Conservation (phyloP, 306 rosid species). For the Acacia confusa region DNA sequence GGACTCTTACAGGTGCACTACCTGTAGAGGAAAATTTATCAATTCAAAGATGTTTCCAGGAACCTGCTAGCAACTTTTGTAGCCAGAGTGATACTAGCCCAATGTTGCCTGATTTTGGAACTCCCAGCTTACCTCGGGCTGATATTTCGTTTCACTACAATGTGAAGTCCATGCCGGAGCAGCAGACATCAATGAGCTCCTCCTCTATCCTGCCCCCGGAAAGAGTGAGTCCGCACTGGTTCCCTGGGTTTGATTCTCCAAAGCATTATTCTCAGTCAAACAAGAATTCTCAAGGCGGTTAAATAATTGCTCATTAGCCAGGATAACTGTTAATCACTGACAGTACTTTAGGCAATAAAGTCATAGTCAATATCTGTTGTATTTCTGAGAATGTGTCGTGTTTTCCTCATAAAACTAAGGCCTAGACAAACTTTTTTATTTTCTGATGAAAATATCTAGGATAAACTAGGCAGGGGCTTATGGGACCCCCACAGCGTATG, state of each 20-base stretch:
- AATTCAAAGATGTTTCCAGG: slow-evolving; percentile 52
- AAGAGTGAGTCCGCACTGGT: slow-evolving; percentile 41
- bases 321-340: slow-evolving; percentile 19
- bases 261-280: slow-evolving; percentile 47
- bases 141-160: slow-evolving; percentile 59
- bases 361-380: slow-evolving; percentile 17
- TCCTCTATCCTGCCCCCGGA: slow-evolving; percentile 41
- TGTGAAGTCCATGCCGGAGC: slow-evolving; percentile 47
- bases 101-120: slow-evolving; percentile 61
- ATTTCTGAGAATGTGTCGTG: slow-evolving; percentile 28
- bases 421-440: not conserved
- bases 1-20: slow-evolving; percentile 88
- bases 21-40: slow-evolving; percentile 68
- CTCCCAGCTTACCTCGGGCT: slow-evolving; percentile 53
- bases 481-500: slow-evolving; percentile 13
- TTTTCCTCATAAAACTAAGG: slow-evolving; percentile 29
- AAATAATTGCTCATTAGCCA: slow-evolving; percentile 29
- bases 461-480: slow-evolving; percentile 17
- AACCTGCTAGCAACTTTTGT: slow-evolving; percentile 46
- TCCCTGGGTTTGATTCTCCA: slow-evolving; percentile 48
- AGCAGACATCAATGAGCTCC: slow-evolving; percentile 44
- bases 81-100: slow-evolving; percentile 38
- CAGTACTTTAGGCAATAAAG: slow-evolving; percentile 32
- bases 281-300: slow-evolving; percentile 56
- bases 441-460: slow-evolving; percentile 31